Evolutionary conservation across 1,139 yeast genomes (phyloP).

Genomic region (Eremothecium gossypii): DNA sequence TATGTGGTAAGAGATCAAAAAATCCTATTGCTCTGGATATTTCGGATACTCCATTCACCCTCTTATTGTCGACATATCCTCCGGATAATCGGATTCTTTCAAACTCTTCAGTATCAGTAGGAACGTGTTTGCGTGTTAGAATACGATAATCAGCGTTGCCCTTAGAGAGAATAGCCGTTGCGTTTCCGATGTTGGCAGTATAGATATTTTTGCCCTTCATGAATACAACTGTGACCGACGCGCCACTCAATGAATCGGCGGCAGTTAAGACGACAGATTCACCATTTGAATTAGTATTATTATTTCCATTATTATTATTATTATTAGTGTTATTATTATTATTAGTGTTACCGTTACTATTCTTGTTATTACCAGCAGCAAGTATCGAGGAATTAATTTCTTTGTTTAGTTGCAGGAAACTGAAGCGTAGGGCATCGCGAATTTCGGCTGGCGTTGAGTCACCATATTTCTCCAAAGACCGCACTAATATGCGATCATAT

Average conservation of each 20-base stretch:
- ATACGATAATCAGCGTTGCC: constrained; percentile 71
- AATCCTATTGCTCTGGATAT: constrained; percentile 92
- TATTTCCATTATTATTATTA: not conserved
- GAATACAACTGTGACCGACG: constrained; percentile 75
- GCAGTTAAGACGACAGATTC: constrained; percentile 35
- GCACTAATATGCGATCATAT: constrained; percentile 63
- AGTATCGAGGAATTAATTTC: constrained; percentile 52
- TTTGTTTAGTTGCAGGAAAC: constrained; percentile 71
- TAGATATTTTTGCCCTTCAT: constrained; percentile 61
- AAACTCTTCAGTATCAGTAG: constrained; percentile 70
- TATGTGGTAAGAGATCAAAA: constrained; percentile 75
- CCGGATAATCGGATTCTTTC: constrained; percentile 86
- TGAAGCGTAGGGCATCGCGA: constrained; percentile 63
- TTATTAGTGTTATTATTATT: too few relatives aligned
- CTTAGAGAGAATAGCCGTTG: constrained; percentile 70
- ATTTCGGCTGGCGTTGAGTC: constrained; percentile 38
- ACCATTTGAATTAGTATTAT: constrained; percentile 7
- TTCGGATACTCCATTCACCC: constrained; percentile 70
- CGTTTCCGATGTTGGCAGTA: constrained; percentile 87
- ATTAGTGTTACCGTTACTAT: too few relatives aligned
- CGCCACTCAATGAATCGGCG: constrained; percentile 75
- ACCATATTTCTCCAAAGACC: constrained; percentile 56
- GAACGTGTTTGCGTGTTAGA: constrained; percentile 75
- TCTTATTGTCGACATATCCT: constrained; percentile 82
- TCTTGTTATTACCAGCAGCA: constrained; percentile 25